Conservation (phyloP, 2,329 filamentous ascomycete genomes). For the Cladosporium sp. region DNA sequence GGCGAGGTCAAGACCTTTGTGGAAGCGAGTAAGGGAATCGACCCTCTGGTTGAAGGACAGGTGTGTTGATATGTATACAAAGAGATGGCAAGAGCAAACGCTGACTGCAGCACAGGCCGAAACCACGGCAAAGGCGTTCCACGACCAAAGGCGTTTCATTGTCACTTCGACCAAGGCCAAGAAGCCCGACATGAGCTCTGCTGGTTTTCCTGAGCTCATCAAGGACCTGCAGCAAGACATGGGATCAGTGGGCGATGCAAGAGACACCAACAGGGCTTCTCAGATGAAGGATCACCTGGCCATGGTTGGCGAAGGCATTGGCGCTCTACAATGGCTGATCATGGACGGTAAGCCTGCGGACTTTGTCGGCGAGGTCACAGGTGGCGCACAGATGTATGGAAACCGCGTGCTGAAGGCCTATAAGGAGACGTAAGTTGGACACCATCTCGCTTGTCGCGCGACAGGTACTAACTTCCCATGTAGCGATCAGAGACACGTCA, state of each 20-base stretch:
- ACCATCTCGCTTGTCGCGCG: neutral
- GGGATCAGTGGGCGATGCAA: slow-evolving; percentile 71
- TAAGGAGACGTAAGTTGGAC: slow-evolving; percentile 66
- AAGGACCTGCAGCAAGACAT: slow-evolving; percentile 83
- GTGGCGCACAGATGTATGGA: slow-evolving; percentile 86
- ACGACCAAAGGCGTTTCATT: slow-evolving; percentile 81
- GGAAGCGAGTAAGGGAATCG: slow-evolving; percentile 71
- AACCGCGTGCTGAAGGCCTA: slow-evolving; percentile 89
- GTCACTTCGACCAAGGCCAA: slow-evolving; percentile 85
- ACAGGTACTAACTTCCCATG: slow-evolving; percentile 1
- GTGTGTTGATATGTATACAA: slow-evolving; percentile 40
- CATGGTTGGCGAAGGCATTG: slow-evolving; percentile 84
- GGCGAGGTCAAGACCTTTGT: slow-evolving; percentile 73
- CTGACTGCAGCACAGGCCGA: slow-evolving; percentile 4
- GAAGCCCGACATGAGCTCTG: slow-evolving; percentile 74
- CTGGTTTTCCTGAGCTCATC: slow-evolving; percentile 69
- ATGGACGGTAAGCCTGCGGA: slow-evolving; percentile 78
- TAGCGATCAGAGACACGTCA: slow-evolving; percentile 74
- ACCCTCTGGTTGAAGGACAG: slow-evolving; percentile 63
- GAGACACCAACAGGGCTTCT: slow-evolving; percentile 74
- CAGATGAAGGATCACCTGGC: slow-evolving; percentile 76
- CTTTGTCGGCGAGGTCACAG: slow-evolving; percentile 77
- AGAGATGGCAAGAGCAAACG: neutral
- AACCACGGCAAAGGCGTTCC: slow-evolving; percentile 63
- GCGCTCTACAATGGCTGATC: slow-evolving; percentile 85